Conservation (phyloP, 2,329 filamentous ascomycete species). For the Xylariaceae sp. region DNA sequence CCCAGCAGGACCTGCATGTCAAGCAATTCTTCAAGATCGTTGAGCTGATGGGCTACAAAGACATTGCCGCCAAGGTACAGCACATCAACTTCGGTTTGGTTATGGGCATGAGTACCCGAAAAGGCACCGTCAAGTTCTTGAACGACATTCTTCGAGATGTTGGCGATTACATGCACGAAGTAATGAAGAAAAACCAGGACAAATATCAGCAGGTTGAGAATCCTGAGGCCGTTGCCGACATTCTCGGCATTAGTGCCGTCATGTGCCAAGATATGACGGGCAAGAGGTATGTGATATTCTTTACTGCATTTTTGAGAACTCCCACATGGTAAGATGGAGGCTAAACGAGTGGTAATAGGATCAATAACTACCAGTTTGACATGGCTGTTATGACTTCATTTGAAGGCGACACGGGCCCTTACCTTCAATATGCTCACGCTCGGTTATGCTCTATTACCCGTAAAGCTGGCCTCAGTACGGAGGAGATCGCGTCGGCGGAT, state of each 20-base stretch:
- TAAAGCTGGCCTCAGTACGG: slow-evolving; percentile 29
- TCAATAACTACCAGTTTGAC: slow-evolving; percentile 55
- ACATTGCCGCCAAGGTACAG: slow-evolving; percentile 61
- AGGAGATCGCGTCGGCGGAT: slow-evolving; percentile 46
- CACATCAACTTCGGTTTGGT: slow-evolving; percentile 74
- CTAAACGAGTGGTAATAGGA: slow-evolving; percentile 30
- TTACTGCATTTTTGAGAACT: not conserved
- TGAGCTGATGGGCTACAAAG: slow-evolving; percentile 62
- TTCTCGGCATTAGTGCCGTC: slow-evolving; percentile 84
- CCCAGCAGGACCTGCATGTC: slow-evolving; percentile 66
- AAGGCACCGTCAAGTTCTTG: slow-evolving; percentile 58
- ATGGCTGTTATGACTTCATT: slow-evolving; percentile 68
- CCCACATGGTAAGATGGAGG: slow-evolving; percentile 29
- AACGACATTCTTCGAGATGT: slow-evolving; percentile 70
- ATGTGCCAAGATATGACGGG: slow-evolving; percentile 99
- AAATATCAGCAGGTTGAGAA: slow-evolving; percentile 90
- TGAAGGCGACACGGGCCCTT: slow-evolving; percentile 67
- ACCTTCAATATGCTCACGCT: slow-evolving; percentile 66
- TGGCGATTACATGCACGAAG: slow-evolving; percentile 93
- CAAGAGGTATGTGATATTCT: slow-evolving; percentile 60
- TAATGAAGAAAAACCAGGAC: slow-evolving; percentile 82
- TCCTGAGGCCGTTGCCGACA: slow-evolving; percentile 76
- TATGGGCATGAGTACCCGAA: slow-evolving; percentile 64
- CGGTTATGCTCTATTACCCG: slow-evolving; percentile 48
- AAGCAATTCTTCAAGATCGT: slow-evolving; percentile 73